Percentiles rank a stretch among this genome's conserved stretches.
Conservation (phyloP, 2,329 filamentous ascomycete species). For the Cercospora citrullina region DNA sequence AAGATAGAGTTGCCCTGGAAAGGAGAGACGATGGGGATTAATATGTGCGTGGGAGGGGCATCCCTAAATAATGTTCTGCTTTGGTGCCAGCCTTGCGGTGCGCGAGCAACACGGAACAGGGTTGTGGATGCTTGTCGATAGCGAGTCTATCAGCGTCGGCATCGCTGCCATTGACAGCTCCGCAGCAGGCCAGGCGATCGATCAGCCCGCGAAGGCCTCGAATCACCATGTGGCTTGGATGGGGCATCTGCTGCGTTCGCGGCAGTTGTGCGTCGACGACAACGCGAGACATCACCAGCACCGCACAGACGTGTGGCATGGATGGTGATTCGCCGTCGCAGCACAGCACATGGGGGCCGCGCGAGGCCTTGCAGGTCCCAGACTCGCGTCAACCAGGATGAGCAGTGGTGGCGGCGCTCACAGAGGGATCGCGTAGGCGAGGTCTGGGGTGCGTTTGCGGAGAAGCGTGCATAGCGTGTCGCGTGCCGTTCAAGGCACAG, state of each 20-base stretch:
- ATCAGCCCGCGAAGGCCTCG: neutral
- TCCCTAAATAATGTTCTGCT: slow-evolving; percentile 10
- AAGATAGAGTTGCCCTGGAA: slow-evolving; percentile 13
- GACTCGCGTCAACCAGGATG: neutral
- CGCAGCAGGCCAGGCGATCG: neutral
- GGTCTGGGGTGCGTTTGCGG: neutral
- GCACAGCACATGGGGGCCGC: neutral
- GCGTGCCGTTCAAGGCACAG: neutral
- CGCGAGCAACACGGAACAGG: neutral
- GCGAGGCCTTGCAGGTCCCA: too few relatives aligned
- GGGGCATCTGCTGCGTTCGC: neutral
- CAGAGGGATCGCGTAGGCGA: neutral
- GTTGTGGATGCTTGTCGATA: neutral
- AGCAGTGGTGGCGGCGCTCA: neutral
- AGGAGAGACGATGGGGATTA: slow-evolving; percentile 7
- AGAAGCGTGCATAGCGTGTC: neutral
- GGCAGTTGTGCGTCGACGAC: neutral
- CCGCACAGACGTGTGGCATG: neutral
- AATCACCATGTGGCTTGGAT: neutral
- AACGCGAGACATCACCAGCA: neutral
- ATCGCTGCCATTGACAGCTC: neutral
- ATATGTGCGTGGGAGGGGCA: slow-evolving; percentile 10
- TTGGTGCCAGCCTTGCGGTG: slow-evolving; percentile 9
- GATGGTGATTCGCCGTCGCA: neutral
- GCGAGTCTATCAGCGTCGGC: neutral